Evolutionary conservation across 768 basidiomycete species (phyloP), one percentile per base, ranked within the genome.

Genomic region (Pleurotus salmoneostramineus): DNA sequence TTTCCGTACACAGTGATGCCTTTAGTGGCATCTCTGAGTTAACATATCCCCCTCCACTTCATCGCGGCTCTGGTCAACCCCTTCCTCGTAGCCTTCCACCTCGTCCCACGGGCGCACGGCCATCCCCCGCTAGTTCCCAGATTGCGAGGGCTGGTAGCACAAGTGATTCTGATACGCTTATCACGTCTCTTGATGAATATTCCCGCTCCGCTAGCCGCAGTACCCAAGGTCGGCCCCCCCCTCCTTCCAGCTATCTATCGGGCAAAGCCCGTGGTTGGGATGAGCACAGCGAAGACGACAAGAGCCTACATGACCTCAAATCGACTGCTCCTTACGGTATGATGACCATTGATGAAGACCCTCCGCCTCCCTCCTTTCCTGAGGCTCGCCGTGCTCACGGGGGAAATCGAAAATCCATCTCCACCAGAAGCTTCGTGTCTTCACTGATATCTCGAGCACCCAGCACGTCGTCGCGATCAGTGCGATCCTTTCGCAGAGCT

Each of bases 401-500:
- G 10, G 52, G 43, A 31, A 55, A 27, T 31, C 35, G 52, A 43
- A 55, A 55, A 43, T 55, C 74, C 4, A 70, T 76, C 56, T 84
- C 83, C 2, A 70, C 69, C 15, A 80, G 66, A 65, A 83, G 78
- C 63, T 68, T 69, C 50, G 77, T 77, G 3, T 72, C 82, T 5
- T 83, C 83, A 6, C 75, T 84, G 61, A 72, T 84, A 14, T 83
- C 82, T 31, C 70, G 73, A 31, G 64, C 82, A 52, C 80, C 82
- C 5, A 72, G 74, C 7, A 68, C 72, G 27, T 57, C 56, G 33
- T 49, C 48, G 14, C 58, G 48, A 14, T 56, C 58, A 21, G 48
- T 50, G n/a, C 65, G 69, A 33, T 79, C 77, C 5, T 58, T 77
- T 37, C 66, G 66, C 36, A 72, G 71, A 33, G 64, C 72, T 37